These are phyloP conservation scores for Leishmania guyanensis DNA, from an alignment of 208 protist genomes.

Conservation along the genomic window DNA sequence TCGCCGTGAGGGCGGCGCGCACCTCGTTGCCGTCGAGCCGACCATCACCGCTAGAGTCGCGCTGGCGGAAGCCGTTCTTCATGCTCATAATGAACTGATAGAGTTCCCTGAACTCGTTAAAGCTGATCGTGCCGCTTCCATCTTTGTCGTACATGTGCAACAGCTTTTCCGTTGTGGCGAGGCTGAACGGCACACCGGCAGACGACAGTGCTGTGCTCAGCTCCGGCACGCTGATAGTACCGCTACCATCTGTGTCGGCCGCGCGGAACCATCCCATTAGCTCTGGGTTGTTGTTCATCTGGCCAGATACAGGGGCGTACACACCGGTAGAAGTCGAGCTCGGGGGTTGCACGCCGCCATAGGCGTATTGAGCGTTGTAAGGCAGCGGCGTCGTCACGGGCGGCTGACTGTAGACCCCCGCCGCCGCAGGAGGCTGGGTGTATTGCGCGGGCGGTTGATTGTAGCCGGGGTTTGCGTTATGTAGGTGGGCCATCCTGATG, in stretches of 20 bases:
- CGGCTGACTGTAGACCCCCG: conserved; percentile 10
- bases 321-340: conserved; percentile 21
- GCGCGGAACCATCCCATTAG: conserved; percentile 76
- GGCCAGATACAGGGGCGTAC: conserved; percentile 27
- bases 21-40: conserved; percentile 73
- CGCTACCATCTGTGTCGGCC: conserved; percentile 75
- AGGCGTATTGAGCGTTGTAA: conserved; percentile 28
- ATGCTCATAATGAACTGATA: conserved; percentile 80
- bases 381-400: conserved; percentile 23
- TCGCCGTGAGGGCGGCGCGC: conserved; percentile 51
- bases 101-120: conserved; percentile 79
- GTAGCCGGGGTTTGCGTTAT: conserved; percentile 1
- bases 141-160: conserved; percentile 86
- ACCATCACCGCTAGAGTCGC: conserved; percentile 60
- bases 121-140: conserved; percentile 56
- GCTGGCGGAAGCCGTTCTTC: conserved; percentile 63
- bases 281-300: conserved; percentile 38
- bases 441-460: neutral
- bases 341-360: conserved; percentile 16
- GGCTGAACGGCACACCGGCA: conserved; percentile 63
- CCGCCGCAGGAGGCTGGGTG: neutral
- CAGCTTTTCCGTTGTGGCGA: conserved; percentile 76
- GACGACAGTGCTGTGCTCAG: conserved; percentile 74
- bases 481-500: conserved; percentile 4
- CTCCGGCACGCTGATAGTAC: conserved; percentile 73